phyloP scores from a whole-genome alignment of 768 basidiomycete genomes.

The Boletus bicolor region DNA sequence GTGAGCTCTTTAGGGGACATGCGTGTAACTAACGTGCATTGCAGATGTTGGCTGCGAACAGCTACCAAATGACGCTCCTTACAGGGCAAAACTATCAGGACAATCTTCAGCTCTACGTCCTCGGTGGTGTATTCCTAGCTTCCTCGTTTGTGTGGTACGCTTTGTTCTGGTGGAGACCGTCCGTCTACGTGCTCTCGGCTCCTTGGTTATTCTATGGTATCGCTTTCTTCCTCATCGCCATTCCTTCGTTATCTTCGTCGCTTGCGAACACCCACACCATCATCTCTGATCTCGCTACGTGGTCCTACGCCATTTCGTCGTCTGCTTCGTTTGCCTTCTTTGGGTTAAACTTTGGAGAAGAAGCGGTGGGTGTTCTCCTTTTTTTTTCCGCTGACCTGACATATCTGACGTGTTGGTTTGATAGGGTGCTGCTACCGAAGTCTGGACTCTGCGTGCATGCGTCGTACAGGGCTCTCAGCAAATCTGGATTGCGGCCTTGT shows the following conservation, averaged over 20 bases:
- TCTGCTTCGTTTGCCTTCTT: conserved; percentile 92
- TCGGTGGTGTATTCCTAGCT: conserved; percentile 84
- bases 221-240: conserved; percentile 87
- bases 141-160: conserved; percentile 88
- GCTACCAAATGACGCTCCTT: conserved; percentile 91
- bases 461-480: conserved; percentile 94
- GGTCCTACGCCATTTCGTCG: conserved; percentile 91
- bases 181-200: conserved; percentile 77
- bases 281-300: conserved; percentile 76
- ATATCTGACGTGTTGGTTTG: conserved; percentile 3
- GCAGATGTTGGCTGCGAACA: conserved; percentile 84
- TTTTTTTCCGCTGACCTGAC: not conserved
- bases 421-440: conserved; percentile 89
- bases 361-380: conserved; percentile 59
- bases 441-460: conserved; percentile 90
- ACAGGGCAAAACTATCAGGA: conserved; percentile 84
- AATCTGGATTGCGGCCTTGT: conserved; percentile 91
- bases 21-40: conserved; percentile 1
- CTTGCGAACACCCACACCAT: conserved; percentile 62
- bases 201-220: conserved; percentile 92
- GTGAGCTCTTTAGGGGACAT: not conserved
- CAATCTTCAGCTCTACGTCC: conserved; percentile 80
- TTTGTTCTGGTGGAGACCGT: conserved; percentile 84
- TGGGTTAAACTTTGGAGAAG: conserved; percentile 95
- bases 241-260: conserved; percentile 68